phyloP scores from a whole-genome alignment of 345 rosid genomes.

The thale cress (Arabidopsis thaliana) region DNA sequence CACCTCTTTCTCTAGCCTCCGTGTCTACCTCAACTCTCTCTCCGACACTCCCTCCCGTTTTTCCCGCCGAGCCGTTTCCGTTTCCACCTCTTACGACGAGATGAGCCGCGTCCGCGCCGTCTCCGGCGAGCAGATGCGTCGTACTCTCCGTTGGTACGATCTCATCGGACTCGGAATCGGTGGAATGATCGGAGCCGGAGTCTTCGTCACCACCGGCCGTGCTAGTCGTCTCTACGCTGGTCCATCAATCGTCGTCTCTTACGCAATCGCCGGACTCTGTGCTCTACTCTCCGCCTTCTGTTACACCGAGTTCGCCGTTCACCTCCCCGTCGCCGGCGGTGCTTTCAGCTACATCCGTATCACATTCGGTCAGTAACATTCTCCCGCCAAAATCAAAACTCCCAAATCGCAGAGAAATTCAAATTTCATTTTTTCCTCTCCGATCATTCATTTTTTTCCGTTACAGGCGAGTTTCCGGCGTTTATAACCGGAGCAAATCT shows the following conservation, averaged over 20 bases:
- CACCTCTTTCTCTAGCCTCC: slow-evolving; percentile 68
- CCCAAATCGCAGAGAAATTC: not conserved
- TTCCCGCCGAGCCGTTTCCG: slow-evolving; percentile 70
- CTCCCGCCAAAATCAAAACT: slow-evolving; percentile 29
- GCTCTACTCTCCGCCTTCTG: slow-evolving; percentile 96
- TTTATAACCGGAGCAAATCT: slow-evolving; percentile 85
- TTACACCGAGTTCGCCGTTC: slow-evolving; percentile 97
- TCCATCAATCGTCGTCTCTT: slow-evolving; percentile 78
- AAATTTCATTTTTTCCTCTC: not conserved
- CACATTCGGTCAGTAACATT: slow-evolving; percentile 66
- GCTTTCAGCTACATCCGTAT: slow-evolving; percentile 91
- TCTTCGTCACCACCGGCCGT: slow-evolving; percentile 78
- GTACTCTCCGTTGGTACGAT: slow-evolving; percentile 81
- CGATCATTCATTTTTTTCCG: not conserved
- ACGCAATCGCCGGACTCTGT: slow-evolving; percentile 91
- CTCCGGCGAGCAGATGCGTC: slow-evolving; percentile 75
- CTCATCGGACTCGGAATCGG: slow-evolving; percentile 84
- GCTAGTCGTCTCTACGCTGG: slow-evolving; percentile 71
- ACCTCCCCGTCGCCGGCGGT: slow-evolving; percentile 98
- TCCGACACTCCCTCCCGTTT: slow-evolving; percentile 68
- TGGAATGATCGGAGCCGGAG: slow-evolving; percentile 97
- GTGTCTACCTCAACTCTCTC: slow-evolving; percentile 67
- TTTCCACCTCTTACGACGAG: slow-evolving; percentile 76
- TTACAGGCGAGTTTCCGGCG: slow-evolving; percentile 81
- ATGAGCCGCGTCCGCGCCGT: slow-evolving; percentile 65